These are phyloP conservation scores for Xylaria cubensis DNA, from an alignment of 495 filamentous ascomycete genomes.

Conservation along the genomic window DNA sequence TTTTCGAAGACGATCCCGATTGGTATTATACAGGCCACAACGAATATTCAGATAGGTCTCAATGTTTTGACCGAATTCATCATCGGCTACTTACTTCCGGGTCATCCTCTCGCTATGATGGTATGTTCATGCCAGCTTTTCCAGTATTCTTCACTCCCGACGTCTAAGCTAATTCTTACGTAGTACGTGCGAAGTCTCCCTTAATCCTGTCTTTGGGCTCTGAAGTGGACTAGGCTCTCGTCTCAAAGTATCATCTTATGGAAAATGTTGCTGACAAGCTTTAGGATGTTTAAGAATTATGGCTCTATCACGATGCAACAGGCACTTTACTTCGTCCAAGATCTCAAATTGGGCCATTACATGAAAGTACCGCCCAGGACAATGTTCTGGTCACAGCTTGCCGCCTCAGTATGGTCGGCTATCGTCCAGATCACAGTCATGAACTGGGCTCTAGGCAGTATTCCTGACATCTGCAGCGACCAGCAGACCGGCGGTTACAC, in stretches of 20 bases:
- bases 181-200: not conserved
- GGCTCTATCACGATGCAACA: slow-evolving; percentile 71
- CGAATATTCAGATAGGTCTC: slow-evolving; percentile 70
- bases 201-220: too few relatives aligned
- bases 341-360: slow-evolving; percentile 71
- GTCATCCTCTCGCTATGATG: slow-evolving; percentile 53
- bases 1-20: slow-evolving; percentile 52
- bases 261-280: not conserved
- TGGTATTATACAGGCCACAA: slow-evolving; percentile 67
- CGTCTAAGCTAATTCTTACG: not conserved
- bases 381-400: slow-evolving; percentile 70
- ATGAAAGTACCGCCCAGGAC: slow-evolving; percentile 71
- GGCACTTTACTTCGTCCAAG: slow-evolving; percentile 54
- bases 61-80: slow-evolving; percentile 75
- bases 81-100: slow-evolving; percentile 72
- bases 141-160: not conserved
- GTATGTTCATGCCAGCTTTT: not conserved
- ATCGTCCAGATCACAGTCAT: slow-evolving; percentile 71
- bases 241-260: not conserved
- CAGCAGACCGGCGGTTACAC: slow-evolving; percentile 64
- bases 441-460: slow-evolving; percentile 68
- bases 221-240: not conserved
- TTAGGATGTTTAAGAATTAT: slow-evolving; percentile 76
- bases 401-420: slow-evolving; percentile 68
- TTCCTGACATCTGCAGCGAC: slow-evolving; percentile 65